Percentiles rank a stretch among this genome's conserved stretches.
phyloP scores from a whole-genome alignment of 805 yeast genomes.

The Candida xyloterini region DNA sequence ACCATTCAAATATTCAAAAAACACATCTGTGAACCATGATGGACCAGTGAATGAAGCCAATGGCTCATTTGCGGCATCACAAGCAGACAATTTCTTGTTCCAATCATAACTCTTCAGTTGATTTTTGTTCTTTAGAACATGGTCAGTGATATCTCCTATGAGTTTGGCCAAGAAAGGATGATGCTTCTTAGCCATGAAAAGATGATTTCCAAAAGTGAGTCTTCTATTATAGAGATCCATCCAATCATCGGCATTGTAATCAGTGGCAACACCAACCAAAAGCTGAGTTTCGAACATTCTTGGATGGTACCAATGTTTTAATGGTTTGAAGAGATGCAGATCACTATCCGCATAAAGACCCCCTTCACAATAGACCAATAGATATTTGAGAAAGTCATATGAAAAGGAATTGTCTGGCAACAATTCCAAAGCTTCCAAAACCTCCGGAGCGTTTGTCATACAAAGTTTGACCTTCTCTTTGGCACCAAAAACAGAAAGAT shows the following conservation, averaged over 20 bases:
- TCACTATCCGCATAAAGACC: conserved; percentile 58
- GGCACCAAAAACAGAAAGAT: conserved; percentile 6
- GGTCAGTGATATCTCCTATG: conserved; percentile 22
- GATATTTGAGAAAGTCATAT: conserved; percentile 51
- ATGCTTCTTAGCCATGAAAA: conserved; percentile 21
- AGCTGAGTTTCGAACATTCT: conserved; percentile 9
- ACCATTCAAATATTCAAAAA: conserved; percentile 23
- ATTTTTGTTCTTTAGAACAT: conserved; percentile 8
- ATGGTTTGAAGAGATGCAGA: conserved; percentile 45
- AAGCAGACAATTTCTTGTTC: conserved; percentile 8
- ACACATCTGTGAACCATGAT: conserved; percentile 22
- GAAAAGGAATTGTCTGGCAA: conserved; percentile 46
- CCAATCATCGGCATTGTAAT: conserved; percentile 23
- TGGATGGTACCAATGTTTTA: conserved; percentile 21
- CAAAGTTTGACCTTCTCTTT: background rate
- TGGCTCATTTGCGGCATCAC: conserved; percentile 22
- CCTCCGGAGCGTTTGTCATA: conserved; percentile 39
- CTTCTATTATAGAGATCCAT: conserved; percentile 17
- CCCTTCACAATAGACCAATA: conserved; percentile 46
- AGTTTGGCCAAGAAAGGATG: conserved; percentile 26
- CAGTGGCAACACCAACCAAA: conserved; percentile 23
- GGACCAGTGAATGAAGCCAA: conserved; percentile 21
- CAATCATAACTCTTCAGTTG: conserved; percentile 11
- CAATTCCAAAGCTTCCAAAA: conserved; percentile 42
- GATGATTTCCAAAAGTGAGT: conserved; percentile 16